Percentiles rank a stretch among this genome's conserved stretches.
phyloP scores from a whole-genome alignment of 371 early-diverging fungal species.

The Blakeslea trispora region DNA sequence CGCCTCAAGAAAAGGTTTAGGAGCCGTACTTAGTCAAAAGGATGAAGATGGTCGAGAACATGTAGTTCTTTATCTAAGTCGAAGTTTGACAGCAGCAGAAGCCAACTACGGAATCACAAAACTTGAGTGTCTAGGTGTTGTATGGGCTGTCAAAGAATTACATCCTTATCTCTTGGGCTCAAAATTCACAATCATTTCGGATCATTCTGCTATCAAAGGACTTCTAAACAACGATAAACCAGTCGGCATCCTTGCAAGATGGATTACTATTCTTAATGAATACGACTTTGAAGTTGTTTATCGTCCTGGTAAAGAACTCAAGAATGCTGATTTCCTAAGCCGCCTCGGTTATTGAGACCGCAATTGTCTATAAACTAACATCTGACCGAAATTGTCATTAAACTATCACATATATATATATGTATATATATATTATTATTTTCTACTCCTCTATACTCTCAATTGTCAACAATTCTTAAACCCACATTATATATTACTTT shows the following conservation, averaged over 20 bases:
- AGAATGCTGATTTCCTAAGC: constrained; percentile 1
- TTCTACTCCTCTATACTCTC: no score
- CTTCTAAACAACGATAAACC: constrained; percentile 2
- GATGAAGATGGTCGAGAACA: constrained; percentile 10
- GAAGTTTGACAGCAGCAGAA: no score
- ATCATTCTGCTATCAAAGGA: background rate
- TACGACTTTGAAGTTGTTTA: background rate
- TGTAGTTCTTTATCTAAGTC: background rate
- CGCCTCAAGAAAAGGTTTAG: background rate
- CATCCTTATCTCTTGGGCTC: background rate
- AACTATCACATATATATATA: background rate
- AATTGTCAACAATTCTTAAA: no score
- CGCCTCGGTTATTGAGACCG: background rate
- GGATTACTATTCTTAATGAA: background rate
- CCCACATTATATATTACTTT: no score
- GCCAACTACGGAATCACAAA: no score
- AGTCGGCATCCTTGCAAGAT: background rate
- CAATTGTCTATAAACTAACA: background rate
- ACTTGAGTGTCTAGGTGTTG: no score
- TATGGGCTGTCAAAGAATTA: no score
- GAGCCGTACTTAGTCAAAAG: background rate
- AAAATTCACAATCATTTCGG: background rate
- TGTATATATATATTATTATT: no score
- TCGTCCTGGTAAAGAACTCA: background rate
- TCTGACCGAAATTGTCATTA: background rate